Conservation (phyloP, 192 early-diverging fungal species). For the Rhizoclosmatium sp. region DNA sequence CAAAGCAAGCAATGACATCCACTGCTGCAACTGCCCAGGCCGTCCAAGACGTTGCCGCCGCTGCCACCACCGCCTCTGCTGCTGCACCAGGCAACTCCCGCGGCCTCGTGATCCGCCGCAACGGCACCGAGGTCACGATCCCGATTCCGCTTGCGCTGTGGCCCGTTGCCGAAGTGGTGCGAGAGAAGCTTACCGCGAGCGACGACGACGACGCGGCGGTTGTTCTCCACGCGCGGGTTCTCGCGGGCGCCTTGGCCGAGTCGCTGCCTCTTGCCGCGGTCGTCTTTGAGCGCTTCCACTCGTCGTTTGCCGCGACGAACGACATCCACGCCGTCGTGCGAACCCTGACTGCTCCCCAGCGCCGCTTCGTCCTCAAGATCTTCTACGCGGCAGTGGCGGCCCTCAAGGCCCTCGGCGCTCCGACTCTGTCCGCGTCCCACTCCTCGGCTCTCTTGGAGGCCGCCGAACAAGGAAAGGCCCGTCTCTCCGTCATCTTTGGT, state of each 20-base stretch:
- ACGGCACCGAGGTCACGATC: constrained; percentile 78
- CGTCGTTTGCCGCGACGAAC: constrained; percentile 78
- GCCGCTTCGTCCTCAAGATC: constrained; percentile 71
- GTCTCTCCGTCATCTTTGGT: constrained; percentile 89
- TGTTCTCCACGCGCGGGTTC: constrained; percentile 31
- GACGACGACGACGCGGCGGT: constrained; percentile 4
- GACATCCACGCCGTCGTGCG: constrained; percentile 83
- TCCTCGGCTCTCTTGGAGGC: constrained; percentile 75
- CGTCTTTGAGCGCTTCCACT: constrained; percentile 78
- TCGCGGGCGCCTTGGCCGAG: constrained; percentile 47
- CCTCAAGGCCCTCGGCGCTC: constrained; percentile 49
- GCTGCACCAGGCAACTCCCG: not conserved
- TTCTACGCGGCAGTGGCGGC: constrained; percentile 80
- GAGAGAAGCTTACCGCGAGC: constrained; percentile 65
- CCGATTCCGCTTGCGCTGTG: constrained; percentile 84
- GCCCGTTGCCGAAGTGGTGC: constrained; percentile 86
- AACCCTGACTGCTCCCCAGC: constrained; percentile 42
- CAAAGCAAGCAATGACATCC: too few relatives aligned
- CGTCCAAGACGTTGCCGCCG: too few relatives aligned
- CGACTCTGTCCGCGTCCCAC: not conserved
- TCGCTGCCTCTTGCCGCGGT: constrained; percentile 74
- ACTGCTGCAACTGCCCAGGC: too few relatives aligned
- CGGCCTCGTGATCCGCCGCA: not conserved
- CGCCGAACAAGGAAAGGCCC: constrained; percentile 65
- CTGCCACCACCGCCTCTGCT: too few relatives aligned